phyloP scores from a whole-genome alignment of 1,284 basidiomycete species.

The Leccinum pachyderme region DNA sequence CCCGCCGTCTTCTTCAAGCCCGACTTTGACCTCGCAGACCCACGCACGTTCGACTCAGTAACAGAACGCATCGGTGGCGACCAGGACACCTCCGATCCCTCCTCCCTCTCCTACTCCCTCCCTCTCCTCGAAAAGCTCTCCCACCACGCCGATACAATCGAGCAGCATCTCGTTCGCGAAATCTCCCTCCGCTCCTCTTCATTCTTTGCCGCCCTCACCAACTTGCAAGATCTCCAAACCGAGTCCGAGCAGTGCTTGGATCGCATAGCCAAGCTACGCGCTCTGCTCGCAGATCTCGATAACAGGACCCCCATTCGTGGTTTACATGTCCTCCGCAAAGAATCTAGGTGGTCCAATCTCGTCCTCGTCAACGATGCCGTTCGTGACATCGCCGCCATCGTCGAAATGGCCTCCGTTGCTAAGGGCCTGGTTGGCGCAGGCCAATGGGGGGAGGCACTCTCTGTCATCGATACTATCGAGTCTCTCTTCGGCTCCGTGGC shows the following conservation, averaged over 20 bases:
- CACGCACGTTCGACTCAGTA: slow-evolving; percentile 79
- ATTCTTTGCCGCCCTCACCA: slow-evolving; percentile 95
- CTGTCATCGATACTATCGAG: slow-evolving; percentile 73
- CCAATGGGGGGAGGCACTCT: slow-evolving; percentile 83
- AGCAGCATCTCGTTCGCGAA: slow-evolving; percentile 92
- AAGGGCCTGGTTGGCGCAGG: slow-evolving; percentile 73
- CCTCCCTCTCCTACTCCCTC: slow-evolving; percentile 61
- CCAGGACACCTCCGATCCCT: slow-evolving; percentile 47
- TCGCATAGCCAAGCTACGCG: slow-evolving; percentile 73
- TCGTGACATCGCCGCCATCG: slow-evolving; percentile 64
- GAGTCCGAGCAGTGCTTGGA: slow-evolving; percentile 83
- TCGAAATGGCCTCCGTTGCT: slow-evolving; percentile 73
- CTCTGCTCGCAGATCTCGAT: slow-evolving; percentile 75
- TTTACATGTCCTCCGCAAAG: slow-evolving; percentile 67
- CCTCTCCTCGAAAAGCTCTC: slow-evolving; percentile 90
- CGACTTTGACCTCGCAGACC: slow-evolving; percentile 84
- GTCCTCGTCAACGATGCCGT: slow-evolving; percentile 60
- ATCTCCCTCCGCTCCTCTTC: slow-evolving; percentile 88
- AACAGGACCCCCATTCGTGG: slow-evolving; percentile 76
- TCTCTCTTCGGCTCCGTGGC: slow-evolving; percentile 53
- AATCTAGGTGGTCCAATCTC: slow-evolving; percentile 63
- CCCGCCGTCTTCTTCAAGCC: slow-evolving; percentile 80
- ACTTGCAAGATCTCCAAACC: slow-evolving; percentile 88
- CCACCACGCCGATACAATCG: slow-evolving; percentile 91
- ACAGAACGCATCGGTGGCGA: slow-evolving; percentile 53